phyloP scores from a whole-genome alignment of 2,329 filamentous ascomycete genomes.

The Rhynchosporium secalis region DNA sequence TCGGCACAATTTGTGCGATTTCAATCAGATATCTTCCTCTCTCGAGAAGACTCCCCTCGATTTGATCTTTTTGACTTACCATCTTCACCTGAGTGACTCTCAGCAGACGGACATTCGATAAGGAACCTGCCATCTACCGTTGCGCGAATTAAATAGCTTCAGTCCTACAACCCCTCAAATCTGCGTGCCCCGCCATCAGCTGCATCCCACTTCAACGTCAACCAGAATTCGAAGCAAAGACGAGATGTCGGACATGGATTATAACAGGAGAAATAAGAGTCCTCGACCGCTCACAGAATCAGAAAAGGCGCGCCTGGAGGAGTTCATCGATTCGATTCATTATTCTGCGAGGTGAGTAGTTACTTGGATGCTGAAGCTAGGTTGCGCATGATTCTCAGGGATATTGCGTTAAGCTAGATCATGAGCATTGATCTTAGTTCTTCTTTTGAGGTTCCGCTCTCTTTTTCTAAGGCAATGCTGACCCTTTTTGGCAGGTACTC shows the following conservation, averaged over 20 bases:
- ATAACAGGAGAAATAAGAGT: conserved; percentile 80
- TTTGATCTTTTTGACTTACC: background rate
- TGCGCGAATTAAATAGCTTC: background rate
- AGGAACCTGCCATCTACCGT: background rate
- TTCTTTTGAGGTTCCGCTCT: background rate
- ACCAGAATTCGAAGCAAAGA: background rate
- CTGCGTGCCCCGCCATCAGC: conserved; percentile 27
- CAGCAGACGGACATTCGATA: background rate
- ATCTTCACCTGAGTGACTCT: background rate
- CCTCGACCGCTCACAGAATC: conserved; percentile 77
- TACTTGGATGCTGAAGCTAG: background rate
- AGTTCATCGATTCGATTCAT: conserved; percentile 91
- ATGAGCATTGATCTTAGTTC: background rate
- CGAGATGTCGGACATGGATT: conserved; percentile 53
- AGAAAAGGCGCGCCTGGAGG: conserved; percentile 82
- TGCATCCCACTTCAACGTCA: conserved; percentile 2
- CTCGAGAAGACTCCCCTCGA: background rate
- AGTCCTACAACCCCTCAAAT: background rate
- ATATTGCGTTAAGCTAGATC: background rate
- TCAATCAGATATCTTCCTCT: background rate
- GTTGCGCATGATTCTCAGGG: background rate
- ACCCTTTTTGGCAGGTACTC: conserved; percentile 67
- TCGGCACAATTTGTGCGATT: background rate
- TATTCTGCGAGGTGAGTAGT: conserved; percentile 80
- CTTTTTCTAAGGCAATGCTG: conserved; percentile 16